Conservation (phyloP, 2,329 filamentous ascomycete genomes). For the Didymella sp. region DNA sequence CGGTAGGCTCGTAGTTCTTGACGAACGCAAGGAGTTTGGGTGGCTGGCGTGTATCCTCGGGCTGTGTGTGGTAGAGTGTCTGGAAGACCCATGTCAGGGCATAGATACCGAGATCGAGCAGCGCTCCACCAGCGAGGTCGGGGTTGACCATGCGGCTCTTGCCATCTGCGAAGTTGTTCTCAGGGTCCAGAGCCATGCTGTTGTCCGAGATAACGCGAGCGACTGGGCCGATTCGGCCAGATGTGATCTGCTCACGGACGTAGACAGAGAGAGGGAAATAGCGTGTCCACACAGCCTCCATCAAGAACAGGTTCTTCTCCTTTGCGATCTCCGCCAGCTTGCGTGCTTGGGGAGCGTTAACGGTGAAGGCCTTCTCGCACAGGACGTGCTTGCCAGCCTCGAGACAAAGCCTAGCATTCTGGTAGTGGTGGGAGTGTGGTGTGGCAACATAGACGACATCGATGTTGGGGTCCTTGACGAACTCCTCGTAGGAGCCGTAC, state of each 20-base stretch:
- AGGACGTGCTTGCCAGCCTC: constrained; percentile 86
- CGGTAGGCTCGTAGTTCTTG: constrained; percentile 74
- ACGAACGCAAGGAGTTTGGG: constrained; percentile 71
- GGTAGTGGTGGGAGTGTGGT: constrained; percentile 91
- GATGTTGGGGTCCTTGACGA: constrained; percentile 78
- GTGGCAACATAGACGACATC: constrained; percentile 91
- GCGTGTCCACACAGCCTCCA: constrained; percentile 81
- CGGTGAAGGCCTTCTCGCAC: constrained; percentile 89
- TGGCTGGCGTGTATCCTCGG: constrained; percentile 66
- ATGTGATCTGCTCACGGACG: constrained; percentile 69
- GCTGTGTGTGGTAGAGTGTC: constrained; percentile 81
- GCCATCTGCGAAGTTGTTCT: constrained; percentile 60
- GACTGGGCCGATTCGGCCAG: constrained; percentile 62
- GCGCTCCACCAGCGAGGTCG: constrained; percentile 80
- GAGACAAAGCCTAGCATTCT: constrained; percentile 85
- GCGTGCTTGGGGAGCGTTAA: constrained; percentile 78
- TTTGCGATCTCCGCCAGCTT: constrained; percentile 74
- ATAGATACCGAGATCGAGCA: constrained; percentile 89
- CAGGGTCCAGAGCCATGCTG: constrained; percentile 66
- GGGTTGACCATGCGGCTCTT: constrained; percentile 81
- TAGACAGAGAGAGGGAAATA: constrained; percentile 85
- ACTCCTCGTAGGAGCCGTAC: constrained; percentile 82
- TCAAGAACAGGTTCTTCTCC: constrained; percentile 65
- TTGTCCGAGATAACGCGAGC: constrained; percentile 64
- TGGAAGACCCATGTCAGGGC: constrained; percentile 91